Percentiles rank a stretch among this genome's conserved stretches.
These are phyloP conservation scores for Talaromyces stipitatus DNA, from an alignment of 495 filamentous ascomycete species.

Conservation along the genomic window DNA sequence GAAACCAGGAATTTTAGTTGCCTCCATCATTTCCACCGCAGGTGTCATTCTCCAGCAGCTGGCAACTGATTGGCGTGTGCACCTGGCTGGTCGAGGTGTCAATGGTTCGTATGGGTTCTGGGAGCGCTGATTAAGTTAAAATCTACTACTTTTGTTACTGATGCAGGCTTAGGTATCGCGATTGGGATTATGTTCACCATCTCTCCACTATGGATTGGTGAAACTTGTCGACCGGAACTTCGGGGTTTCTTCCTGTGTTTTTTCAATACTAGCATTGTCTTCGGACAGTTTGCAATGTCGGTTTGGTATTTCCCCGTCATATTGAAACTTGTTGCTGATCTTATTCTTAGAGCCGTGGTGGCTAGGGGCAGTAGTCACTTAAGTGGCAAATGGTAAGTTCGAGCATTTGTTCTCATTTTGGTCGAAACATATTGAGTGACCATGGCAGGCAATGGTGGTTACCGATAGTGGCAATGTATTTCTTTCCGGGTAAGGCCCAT, in stretches of 20 bases:
- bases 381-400: conserved; percentile 3
- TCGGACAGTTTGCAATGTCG: conserved; percentile 15
- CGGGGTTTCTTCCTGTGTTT: conserved; percentile 19
- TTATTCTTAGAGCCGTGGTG: background rate
- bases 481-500: conserved; percentile 12
- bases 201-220: conserved; percentile 19
- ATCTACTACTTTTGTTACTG: conserved; percentile 1
- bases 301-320: background rate
- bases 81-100: conserved; percentile 14
- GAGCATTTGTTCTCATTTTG: background rate
- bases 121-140: background rate
- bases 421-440: background rate
- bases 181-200: conserved; percentile 15
- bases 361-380: background rate
- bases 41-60: conserved; percentile 16
- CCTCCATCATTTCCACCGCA: conserved; percentile 8
- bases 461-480: conserved; percentile 16
- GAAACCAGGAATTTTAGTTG: conserved; percentile 16
- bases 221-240: conserved; percentile 18
- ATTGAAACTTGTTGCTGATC: background rate
- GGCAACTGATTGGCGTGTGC: conserved; percentile 13
- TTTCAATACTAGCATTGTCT: conserved; percentile 19
- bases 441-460: conserved; percentile 17
- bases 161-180: background rate
- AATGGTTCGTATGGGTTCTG: conserved; percentile 10